phyloP scores from a whole-genome alignment of 176 grass and related monocot genomes.

The Oropetium thomaeum region DNA sequence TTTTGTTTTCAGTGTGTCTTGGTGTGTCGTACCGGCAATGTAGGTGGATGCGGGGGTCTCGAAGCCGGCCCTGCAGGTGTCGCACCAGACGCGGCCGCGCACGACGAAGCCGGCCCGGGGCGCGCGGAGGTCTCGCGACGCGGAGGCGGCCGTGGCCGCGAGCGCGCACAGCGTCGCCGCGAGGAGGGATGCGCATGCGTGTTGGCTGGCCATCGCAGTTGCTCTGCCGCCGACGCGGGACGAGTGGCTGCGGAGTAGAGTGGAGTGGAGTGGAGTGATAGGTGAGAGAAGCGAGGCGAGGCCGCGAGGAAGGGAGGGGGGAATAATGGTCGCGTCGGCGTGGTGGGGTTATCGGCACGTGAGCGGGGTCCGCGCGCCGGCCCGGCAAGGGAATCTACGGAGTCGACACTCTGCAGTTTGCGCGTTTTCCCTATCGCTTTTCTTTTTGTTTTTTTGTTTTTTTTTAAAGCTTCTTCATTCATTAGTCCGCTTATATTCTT shows the following conservation, averaged over 20 bases:
- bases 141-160: not conserved
- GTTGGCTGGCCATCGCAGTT: constrained; percentile 25
- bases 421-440: too few species aligned
- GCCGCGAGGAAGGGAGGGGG: not conserved
- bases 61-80: constrained; percentile 80
- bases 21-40: constrained; percentile 49
- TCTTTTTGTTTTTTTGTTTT: too few species aligned
- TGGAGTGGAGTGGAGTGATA: not conserved
- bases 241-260: not conserved
- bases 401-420: too few species aligned
- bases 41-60: constrained; percentile 89
- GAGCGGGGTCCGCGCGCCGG: constrained; percentile 2
- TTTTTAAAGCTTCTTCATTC: too few species aligned
- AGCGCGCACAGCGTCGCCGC: constrained; percentile 9
- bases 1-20: not conserved
- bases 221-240: not conserved
- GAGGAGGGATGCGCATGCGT: constrained; percentile 2
- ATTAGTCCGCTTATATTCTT: too few species aligned
- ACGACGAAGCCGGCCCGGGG: constrained; percentile 51
- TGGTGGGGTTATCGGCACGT: constrained; percentile 10
- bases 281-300: too few species aligned
- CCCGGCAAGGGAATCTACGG: not conserved
- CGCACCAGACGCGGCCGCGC: constrained; percentile 84
- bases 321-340: not conserved
- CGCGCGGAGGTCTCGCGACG: constrained; percentile 40